Base-by-base conservation (phyloP, 768 basidiomycete species). In the Russula vinacea region DNA sequence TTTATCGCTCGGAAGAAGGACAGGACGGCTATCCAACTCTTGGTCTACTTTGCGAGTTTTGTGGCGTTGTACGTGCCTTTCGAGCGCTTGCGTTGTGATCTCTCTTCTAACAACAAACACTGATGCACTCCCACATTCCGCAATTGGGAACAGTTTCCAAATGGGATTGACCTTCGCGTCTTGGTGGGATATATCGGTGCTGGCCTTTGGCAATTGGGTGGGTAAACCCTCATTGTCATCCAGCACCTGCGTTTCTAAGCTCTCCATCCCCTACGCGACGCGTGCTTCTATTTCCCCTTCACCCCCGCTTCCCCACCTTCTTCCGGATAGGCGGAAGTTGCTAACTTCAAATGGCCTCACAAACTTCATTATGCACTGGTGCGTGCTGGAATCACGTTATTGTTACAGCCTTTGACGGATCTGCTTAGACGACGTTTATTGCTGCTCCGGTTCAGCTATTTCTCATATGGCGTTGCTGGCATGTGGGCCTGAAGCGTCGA, bases 401-500 rank as follows among this genome's bases (percentile, higher is more conserved):
- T 5, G 1, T 32, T 17, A 11, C 26, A 17, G 11, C 9, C 16
- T 39, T 29, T 26, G 40, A 53, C 49, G 2, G n/a, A n/a, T n/a
- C 35, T 51, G 14, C 3, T 51, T 52, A 72, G 72, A 70, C 70
- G 8, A 59, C 67, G 8, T 22, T 67, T 16, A 68, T 73, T 58
- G 70, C 73, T 1, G 63, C 69, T 11, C 73, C 73, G 0, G 67
- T 73, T n/a, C 73, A 73, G 55, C 64, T 64, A 1, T 73, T 73
- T 56, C 64, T 72, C 13, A 72, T 68, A 33, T 71, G 71, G 70
- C 65, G 73, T 29, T 73, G 73, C 62, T 73, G 73, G 73, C 58
- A 61, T 35, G 72, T 73, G 29, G 26, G 70, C 16, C 24, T 57
- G 32, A 52, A 39, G 22, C 60, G 26, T 13, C 53, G 55, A 22